phyloP scores from a whole-genome alignment of 306 rosid species.

The Dryas drummondii region DNA sequence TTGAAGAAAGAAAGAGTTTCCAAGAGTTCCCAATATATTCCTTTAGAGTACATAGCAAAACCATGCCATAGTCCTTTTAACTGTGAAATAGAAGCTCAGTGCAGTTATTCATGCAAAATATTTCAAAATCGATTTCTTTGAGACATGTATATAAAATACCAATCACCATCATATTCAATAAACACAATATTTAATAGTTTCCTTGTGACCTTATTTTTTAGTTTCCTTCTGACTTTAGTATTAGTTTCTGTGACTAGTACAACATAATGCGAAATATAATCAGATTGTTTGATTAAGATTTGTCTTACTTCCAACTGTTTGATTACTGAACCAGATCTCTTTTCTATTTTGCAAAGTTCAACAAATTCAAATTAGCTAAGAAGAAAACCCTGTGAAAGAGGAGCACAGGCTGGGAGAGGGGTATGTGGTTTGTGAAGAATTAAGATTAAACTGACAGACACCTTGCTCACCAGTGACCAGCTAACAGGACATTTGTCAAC shows the following conservation, averaged over 20 bases:
- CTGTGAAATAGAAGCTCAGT: not conserved
- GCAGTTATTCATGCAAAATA: not conserved
- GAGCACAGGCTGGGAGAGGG: not conserved
- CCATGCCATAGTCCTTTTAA: not conserved
- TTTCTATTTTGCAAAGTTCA: not conserved
- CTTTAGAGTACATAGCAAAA: not conserved
- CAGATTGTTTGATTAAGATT: not conserved
- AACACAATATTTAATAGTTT: not conserved
- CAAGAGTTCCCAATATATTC: not conserved
- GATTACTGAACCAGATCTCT: not conserved
- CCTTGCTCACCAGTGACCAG: not conserved
- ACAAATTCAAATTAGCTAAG: not conserved
- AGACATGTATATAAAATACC: not conserved
- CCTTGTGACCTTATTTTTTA: not conserved
- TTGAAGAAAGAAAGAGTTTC: not conserved
- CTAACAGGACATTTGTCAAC: not conserved
- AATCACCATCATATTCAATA: not conserved
- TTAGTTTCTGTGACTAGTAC: not conserved
- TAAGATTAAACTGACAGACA: not conserved
- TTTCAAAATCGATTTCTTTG: not conserved
- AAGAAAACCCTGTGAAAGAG: not conserved
- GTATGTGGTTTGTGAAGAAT: not conserved
- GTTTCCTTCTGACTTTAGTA: not conserved
- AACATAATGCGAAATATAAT: not conserved
- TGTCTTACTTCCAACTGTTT: not conserved